Conservation (phyloP, 2,329 filamentous ascomycete species). For the Shiraia bambusicola region DNA sequence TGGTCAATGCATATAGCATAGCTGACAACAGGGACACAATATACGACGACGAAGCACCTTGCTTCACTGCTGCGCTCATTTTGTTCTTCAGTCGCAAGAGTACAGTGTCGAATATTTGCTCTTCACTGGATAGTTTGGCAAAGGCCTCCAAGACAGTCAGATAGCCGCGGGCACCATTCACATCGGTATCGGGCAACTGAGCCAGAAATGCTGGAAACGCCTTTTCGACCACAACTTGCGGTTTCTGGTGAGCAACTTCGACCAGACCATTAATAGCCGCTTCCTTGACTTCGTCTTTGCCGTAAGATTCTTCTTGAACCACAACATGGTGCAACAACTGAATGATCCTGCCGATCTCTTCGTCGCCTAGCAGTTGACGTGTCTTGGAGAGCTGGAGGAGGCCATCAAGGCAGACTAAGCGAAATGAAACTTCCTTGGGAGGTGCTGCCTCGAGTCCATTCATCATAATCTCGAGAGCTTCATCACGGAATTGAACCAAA, state of each 20-base stretch:
- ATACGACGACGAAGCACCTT: constrained; percentile 55
- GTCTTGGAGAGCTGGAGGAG: constrained; percentile 48
- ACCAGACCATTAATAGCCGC: constrained; percentile 61
- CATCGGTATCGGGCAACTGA: constrained; percentile 60
- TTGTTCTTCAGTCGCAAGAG: constrained; percentile 65
- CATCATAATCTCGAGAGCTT: constrained; percentile 47
- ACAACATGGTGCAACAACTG: constrained; percentile 63
- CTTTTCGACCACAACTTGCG: constrained; percentile 63
- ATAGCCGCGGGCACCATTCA: constrained; percentile 51
- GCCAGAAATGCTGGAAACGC: constrained; percentile 68
- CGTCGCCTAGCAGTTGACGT: constrained; percentile 45
- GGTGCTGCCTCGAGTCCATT: constrained; percentile 49
- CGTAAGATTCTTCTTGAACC: constrained; percentile 59
- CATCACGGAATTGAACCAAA: constrained; percentile 43
- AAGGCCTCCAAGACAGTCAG: constrained; percentile 62
- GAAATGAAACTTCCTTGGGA: constrained; percentile 53
- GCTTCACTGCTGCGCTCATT: constrained; percentile 57
- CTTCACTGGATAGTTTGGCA: constrained; percentile 63
- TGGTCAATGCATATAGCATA: constrained; percentile 61
- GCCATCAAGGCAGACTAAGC: constrained; percentile 49
- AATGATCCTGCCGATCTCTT: constrained; percentile 53
- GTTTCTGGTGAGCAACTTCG: constrained; percentile 63
- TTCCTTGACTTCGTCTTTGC: constrained; percentile 59
- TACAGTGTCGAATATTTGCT: constrained; percentile 64
- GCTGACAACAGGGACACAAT: constrained; percentile 62